Conservation (phyloP, 495 filamentous ascomycete genomes). For the Ramalina intermedia region DNA sequence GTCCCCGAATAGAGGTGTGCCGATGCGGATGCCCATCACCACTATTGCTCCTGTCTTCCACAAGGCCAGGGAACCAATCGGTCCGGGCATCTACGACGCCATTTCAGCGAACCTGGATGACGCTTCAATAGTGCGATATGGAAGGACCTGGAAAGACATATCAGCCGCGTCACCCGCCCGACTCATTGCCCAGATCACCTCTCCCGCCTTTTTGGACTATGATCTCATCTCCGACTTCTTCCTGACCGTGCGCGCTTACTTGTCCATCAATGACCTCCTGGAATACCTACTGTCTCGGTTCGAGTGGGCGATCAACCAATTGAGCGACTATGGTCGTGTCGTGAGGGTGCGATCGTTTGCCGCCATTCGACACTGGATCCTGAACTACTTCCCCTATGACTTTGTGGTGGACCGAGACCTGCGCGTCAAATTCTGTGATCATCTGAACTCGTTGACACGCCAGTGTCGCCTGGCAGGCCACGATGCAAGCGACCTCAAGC, state of each 20-base stretch:
- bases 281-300: slow-evolving; percentile 72
- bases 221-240: slow-evolving; percentile 98
- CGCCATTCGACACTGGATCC: slow-evolving; percentile 90
- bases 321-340: slow-evolving; percentile 75
- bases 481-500: slow-evolving; percentile 69
- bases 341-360: slow-evolving; percentile 94
- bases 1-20: slow-evolving; percentile 12
- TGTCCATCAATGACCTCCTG: slow-evolving; percentile 60
- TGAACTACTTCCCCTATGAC: slow-evolving; percentile 96
- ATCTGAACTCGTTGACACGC: slow-evolving; percentile 62
- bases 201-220: slow-evolving; percentile 90
- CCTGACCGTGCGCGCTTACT: slow-evolving; percentile 78
- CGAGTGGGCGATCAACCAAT: slow-evolving; percentile 68
- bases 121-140: slow-evolving; percentile 72
- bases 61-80: slow-evolving; percentile 32
- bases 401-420: slow-evolving; percentile 75
- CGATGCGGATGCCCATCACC: slow-evolving; percentile 11
- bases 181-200: slow-evolving; percentile 95
- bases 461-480: slow-evolving; percentile 38
- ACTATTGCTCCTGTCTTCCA: slow-evolving; percentile 26
- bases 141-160: slow-evolving; percentile 54
- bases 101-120: slow-evolving; percentile 63
- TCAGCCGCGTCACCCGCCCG: slow-evolving; percentile 81
- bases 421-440: slow-evolving; percentile 63
- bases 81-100: slow-evolving; percentile 57